Base-by-base conservation (phyloP, 352 stramenopile species). In the Phytophthora constricta region DNA sequence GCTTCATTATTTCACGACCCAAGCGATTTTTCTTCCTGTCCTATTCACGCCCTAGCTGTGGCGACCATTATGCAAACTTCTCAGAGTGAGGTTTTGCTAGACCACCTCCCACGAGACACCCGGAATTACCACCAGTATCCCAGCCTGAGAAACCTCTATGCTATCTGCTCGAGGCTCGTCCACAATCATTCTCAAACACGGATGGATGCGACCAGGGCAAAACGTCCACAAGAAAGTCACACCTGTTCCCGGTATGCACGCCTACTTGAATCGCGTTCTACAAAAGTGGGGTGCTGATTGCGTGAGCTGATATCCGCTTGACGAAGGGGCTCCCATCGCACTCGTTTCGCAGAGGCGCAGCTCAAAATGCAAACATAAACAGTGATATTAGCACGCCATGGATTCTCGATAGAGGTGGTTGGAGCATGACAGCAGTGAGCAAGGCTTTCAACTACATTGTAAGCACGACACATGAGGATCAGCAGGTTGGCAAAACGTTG, bases 361-460 rank as follows among this genome's bases (percentile, higher is more conserved):
- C n/a, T n/a, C n/a, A n/a, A n/a, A n/a, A n/a, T n/a, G n/a, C n/a
- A n/a, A n/a, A n/a, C n/a, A n/a, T n/a, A n/a, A n/a, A n/a, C n/a
- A n/a, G n/a, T n/a, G n/a, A n/a, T n/a, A n/a, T n/a, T n/a, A n/a
- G n/a, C n/a, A n/a, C n/a, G n/a, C n/a, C n/a, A n/a, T n/a, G n/a
- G n/a, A n/a, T n/a, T n/a, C n/a, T n/a, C n/a, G n/a, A n/a, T n/a
- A n/a, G n/a, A n/a, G n/a, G n/a, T n/a, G n/a, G n/a, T n/a, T n/a
- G n/a, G n/a, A n/a, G n/a, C n/a, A n/a, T n/a, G n/a, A n/a, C n/a
- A n/a, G n/a, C n/a, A n/a, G n/a, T n/a, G n/a, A 62, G 31, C 33
- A 68, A 61, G 20, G 50, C 41, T 1, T 62, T 68, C 33, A 57
- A 62, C 5, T 68, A 62, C n/a, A 68, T 52, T 20, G 58, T 52